Conservation (phyloP, 352 stramenopile genomes). For the Phytophthora citricola region DNA sequence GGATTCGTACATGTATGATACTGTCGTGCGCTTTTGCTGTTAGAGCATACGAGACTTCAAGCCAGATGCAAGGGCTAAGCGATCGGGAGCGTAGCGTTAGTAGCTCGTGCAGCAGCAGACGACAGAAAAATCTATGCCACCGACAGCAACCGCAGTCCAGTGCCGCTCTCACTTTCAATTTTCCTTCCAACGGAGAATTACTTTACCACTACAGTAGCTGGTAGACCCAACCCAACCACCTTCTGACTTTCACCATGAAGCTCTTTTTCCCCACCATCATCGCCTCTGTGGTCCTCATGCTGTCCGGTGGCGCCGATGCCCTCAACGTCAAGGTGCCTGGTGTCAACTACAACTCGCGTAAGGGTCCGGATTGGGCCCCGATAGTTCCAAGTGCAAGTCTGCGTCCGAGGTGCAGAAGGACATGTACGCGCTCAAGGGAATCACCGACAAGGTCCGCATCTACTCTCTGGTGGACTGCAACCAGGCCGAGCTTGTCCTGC, state of each 20-base stretch:
- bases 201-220: not conserved
- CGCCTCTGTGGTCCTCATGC: slow-evolving; percentile 27
- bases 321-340: slow-evolving; percentile 69
- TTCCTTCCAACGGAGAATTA: slow-evolving; percentile 9
- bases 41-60: not conserved
- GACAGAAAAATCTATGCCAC: slow-evolving; percentile 8
- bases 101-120: slow-evolving; percentile 5
- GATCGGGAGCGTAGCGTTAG: slow-evolving; percentile 5
- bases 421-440: slow-evolving; percentile 54
- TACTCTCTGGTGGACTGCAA: slow-evolving; percentile 71
- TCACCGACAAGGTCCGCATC: slow-evolving; percentile 69
- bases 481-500: slow-evolving; percentile 53
- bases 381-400: slow-evolving; percentile 58
- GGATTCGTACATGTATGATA: not conserved
- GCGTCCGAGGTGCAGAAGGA: slow-evolving; percentile 53
- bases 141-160: not conserved
- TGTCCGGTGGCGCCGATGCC: slow-evolving; percentile 25
- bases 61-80: slow-evolving; percentile 2
- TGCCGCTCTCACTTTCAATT: slow-evolving; percentile 7
- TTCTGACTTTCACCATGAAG: slow-evolving; percentile 29
- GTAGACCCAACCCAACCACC: not conserved
- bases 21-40: slow-evolving; percentile 3
- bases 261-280: slow-evolving; percentile 39
- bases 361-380: slow-evolving; percentile 56
- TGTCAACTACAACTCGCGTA: slow-evolving; percentile 81